phyloP scores from a whole-genome alignment of 2,329 filamentous ascomycete genomes.

The Lecanicillium sp. region DNA sequence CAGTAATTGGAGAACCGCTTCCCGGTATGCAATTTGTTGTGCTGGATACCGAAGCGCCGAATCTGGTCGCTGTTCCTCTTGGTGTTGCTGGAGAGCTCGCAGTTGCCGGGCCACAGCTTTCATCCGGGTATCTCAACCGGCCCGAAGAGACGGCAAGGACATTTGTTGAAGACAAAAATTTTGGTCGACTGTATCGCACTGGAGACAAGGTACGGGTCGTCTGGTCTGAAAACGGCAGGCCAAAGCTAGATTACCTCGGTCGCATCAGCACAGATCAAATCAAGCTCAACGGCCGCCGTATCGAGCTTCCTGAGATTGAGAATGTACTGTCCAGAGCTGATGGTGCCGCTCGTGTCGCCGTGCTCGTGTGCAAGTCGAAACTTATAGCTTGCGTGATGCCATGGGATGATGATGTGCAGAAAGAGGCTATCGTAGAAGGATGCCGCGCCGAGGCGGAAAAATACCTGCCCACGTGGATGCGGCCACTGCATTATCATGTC shows the following conservation, averaged over 20 bases:
- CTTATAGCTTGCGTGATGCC: constrained; percentile 8
- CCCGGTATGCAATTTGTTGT: neutral
- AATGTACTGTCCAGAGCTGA: constrained; percentile 5
- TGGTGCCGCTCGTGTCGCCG: constrained; percentile 28
- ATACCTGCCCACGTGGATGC: constrained; percentile 8
- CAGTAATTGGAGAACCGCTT: neutral
- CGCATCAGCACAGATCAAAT: constrained; percentile 8
- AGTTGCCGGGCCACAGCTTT: constrained; percentile 13
- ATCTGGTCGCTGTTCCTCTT: constrained; percentile 2
- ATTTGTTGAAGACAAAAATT: neutral
- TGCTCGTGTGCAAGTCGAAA: constrained; percentile 34
- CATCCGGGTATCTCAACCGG: constrained; percentile 4
- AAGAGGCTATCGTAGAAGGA: constrained; percentile 1
- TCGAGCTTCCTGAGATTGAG: constrained; percentile 9
- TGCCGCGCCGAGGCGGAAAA: constrained; percentile 7
- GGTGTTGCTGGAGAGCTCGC: constrained; percentile 12
- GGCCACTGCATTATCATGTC: constrained; percentile 4
- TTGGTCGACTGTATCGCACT: constrained; percentile 2
- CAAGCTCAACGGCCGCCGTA: constrained; percentile 9
- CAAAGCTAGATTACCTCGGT: constrained; percentile 8
- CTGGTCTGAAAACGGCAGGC: constrained; percentile 5
- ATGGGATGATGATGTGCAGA: neutral
- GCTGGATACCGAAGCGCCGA: neutral
- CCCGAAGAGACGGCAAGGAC: neutral
- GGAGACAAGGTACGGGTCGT: constrained; percentile 6